Percentiles rank a stretch among this genome's conserved stretches.
These are phyloP conservation scores for Nannochloropsis gaditana DNA, from an alignment of 108 stramenopile species.

Conservation along the genomic window DNA sequence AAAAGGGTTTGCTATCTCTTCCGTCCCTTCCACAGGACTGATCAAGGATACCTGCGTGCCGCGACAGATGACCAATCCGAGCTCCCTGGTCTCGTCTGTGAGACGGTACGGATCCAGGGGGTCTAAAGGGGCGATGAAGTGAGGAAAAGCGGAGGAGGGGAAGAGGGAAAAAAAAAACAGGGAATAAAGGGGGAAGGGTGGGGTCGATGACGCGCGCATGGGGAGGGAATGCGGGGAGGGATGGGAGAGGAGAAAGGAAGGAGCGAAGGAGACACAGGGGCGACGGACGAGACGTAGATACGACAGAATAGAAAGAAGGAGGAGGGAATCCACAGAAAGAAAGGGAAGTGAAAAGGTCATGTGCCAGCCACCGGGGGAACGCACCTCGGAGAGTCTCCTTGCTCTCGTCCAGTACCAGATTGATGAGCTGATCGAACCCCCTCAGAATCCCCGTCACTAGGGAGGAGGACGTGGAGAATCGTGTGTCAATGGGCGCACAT, in stretches of 20 bases:
- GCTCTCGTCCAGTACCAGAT: constrained; percentile 61
- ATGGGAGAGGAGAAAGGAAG: no score
- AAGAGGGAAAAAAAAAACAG: neutral
- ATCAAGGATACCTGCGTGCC: constrained; percentile 51
- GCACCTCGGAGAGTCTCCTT: constrained; percentile 58
- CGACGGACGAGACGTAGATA: neutral
- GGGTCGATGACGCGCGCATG: neutral
- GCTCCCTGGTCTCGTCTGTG: constrained; percentile 52
- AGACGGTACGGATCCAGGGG: constrained; percentile 52
- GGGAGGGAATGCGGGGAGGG: neutral
- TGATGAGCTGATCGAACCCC: constrained; percentile 61
- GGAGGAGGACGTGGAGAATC: neutral
- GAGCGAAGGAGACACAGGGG: no score
- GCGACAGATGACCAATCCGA: constrained; percentile 57
- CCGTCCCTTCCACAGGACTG: constrained; percentile 48
- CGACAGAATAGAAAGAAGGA: neutral
- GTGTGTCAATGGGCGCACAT: neutral
- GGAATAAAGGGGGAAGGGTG: neutral
- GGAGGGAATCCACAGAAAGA: neutral
- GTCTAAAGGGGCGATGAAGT: constrained; percentile 24
- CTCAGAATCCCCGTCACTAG: constrained; percentile 58
- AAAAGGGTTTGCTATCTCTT: constrained; percentile 52
- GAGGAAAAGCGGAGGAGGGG: neutral
- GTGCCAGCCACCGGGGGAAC: neutral
- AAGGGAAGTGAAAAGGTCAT: neutral